Conservation (phyloP, 768 basidiomycete genomes). For the Chiua virens region DNA sequence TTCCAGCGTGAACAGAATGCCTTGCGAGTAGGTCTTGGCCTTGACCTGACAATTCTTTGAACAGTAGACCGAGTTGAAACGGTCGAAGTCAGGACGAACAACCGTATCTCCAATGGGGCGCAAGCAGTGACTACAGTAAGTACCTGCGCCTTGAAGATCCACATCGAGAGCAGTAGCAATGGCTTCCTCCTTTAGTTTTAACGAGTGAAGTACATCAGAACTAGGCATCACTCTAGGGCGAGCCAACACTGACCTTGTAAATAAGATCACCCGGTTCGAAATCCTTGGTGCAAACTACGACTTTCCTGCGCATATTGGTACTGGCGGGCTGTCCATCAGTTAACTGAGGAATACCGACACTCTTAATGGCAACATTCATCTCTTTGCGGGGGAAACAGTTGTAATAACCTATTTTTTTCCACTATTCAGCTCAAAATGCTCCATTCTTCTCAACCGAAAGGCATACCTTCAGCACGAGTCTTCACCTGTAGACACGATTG, state of each 20-base stretch:
- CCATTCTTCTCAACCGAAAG: conserved; percentile 7
- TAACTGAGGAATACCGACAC: conserved; percentile 25
- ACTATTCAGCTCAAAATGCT: conserved; percentile 17
- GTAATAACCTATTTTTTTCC: conserved; percentile 65
- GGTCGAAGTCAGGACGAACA: conserved; percentile 48
- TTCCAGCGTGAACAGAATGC: conserved; percentile 70
- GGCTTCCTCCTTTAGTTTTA: conserved; percentile 62
- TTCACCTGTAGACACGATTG: conserved; percentile 50
- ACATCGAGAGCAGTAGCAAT: conserved; percentile 68
- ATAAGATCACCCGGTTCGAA: conserved; percentile 71
- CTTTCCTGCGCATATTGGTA: conserved; percentile 42
- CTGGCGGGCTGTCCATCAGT: conserved; percentile 10
- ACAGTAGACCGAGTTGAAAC: conserved; percentile 65
- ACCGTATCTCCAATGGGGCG: conserved; percentile 50
- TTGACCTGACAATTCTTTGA: conserved; percentile 63
- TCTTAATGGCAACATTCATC: conserved; percentile 65
- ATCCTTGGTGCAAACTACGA: conserved; percentile 65
- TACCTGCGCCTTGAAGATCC: conserved; percentile 66
- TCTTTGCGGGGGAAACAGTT: conserved; percentile 71
- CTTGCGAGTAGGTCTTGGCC: conserved; percentile 60
- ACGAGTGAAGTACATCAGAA: conserved; percentile 7
- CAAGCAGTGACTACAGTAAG: conserved; percentile 75
- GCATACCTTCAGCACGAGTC: conserved; percentile 75
- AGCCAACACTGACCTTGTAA: conserved; percentile 54
- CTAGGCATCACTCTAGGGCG: neutral